A percentile compares a stretch with the other conserved stretches of the same genome.
Conservation (phyloP, 495 filamentous ascomycete species). For the Polyplosphaeria fusca region DNA sequence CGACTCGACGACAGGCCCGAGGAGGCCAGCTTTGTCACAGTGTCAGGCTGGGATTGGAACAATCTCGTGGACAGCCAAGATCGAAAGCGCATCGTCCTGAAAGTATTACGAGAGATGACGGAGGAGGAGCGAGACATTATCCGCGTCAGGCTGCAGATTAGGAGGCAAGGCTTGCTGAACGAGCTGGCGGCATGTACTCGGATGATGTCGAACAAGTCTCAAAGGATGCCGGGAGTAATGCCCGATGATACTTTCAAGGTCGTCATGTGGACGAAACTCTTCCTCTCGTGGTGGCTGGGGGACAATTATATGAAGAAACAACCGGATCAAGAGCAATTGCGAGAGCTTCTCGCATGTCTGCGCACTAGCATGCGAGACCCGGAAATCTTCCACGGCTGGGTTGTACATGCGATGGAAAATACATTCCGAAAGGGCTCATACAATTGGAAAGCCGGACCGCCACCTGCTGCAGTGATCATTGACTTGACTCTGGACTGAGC, state of each 20-base stretch:
- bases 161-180: conserved; percentile 11
- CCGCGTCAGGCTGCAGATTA: conserved; percentile 5
- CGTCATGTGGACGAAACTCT: conserved; percentile 18
- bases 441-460: not conserved
- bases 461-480: conserved; percentile 6
- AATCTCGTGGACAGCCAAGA: conserved; percentile 25
- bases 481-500: not conserved
- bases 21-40: conserved; percentile 1
- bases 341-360: conserved; percentile 13
- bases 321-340: not conserved
- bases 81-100: conserved; percentile 36
- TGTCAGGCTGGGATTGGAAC: conserved; percentile 28
- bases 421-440: conserved; percentile 12
- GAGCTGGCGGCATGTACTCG: conserved; percentile 18
- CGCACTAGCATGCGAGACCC: not conserved
- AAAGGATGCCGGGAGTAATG: conserved; percentile 14
- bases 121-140: conserved; percentile 4
- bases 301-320: conserved; percentile 1
- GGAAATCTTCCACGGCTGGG: conserved; percentile 11
- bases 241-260: conserved; percentile 15
- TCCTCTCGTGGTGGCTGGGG: conserved; percentile 20
- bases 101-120: conserved; percentile 28
- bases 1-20: not conserved
- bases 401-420: not conserved
- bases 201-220: conserved; percentile 13